A percentile compares a stretch with the other conserved stretches of the same genome.
These are phyloP conservation scores for Sporothrix curviconia DNA, from an alignment of 2,329 filamentous ascomycete species.

Conservation along the genomic window DNA sequence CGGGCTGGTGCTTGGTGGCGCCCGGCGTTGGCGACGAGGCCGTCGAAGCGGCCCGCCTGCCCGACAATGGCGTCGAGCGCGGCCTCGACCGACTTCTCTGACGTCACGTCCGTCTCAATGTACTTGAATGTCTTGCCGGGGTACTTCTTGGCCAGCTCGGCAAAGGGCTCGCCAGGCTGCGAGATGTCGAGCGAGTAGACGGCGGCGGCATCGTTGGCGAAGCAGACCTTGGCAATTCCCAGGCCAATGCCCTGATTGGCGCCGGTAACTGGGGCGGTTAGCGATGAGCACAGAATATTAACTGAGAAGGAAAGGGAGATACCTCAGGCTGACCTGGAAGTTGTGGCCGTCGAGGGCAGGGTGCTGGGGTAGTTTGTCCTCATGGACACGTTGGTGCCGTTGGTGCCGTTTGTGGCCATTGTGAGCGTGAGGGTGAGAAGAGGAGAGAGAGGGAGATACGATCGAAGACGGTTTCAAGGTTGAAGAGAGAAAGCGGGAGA, in stretches of 20 bases:
- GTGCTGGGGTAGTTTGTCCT: constrained; percentile 22
- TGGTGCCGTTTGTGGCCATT: constrained; percentile 2
- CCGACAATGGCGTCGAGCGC: constrained; percentile 36
- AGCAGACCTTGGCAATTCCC: constrained; percentile 40
- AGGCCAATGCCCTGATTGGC: constrained; percentile 41
- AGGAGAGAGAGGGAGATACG: neutral
- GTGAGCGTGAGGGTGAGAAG: neutral
- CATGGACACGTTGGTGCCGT: constrained; percentile 10
- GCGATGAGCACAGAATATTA: too few species aligned
- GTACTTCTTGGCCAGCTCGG: constrained; percentile 33
- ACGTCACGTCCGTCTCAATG: constrained; percentile 40
- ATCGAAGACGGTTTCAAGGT: too few species aligned
- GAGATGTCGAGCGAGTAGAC: constrained; percentile 37
- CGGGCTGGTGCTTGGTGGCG: constrained; percentile 39
- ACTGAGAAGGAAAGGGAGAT: too few species aligned
- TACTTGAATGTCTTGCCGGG: constrained; percentile 35
- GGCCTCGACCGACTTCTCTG: constrained; percentile 33
- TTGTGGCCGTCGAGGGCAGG: constrained; percentile 29
- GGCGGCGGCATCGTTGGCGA: constrained; percentile 35
- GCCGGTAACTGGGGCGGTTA: too few species aligned
- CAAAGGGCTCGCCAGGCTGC: constrained; percentile 32
- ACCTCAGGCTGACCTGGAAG: constrained; percentile 30
- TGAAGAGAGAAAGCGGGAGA: neutral
- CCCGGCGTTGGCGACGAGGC: constrained; percentile 36
- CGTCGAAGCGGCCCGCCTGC: constrained; percentile 35